Base-by-base conservation (phyloP, 2,329 filamentous ascomycete genomes). In the Trichoderma hamatum region DNA sequence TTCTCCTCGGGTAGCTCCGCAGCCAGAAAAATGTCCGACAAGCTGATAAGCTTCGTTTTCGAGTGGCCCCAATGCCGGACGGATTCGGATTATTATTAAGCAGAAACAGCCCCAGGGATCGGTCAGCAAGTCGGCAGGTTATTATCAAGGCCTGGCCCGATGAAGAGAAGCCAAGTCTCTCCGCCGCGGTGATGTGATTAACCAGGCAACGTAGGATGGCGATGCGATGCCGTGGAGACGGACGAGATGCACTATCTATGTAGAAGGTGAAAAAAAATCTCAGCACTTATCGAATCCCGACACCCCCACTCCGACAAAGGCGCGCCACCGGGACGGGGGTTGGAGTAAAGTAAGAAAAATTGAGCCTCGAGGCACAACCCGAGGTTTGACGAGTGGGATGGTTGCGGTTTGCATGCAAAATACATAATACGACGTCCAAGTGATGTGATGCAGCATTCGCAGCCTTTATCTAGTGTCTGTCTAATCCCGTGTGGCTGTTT, bases 221-320 rank as follows among this genome's bases (percentile, higher is more conserved):
- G 49, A 55, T 64, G 63, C 52, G 63, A 66, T 43, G 51, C 34
- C 51, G 63, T 26, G 63, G 52, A 28, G 51, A 46, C 34, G 36
- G 54, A 46, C 62, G n/a, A 58, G 52, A 66, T 55, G 30, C 32
- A 24, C 39, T 43, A 43, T 43, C 39, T 43, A 43, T 43, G 39
- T 43, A n/a, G 39, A 43, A 43, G 7, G 36, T 39, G n/a, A 66
- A 59, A 58, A 66, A 66, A 66, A 66, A 66, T 58, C 63, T 66
- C 51, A 51, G 43, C 43, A 66, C 26, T 32, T 56, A 21, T 67
- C 32, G 51, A 58, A 59, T 36, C n/a, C 63, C 39, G 43, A 34
- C 52, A 54, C 63, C 63, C 63, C 63, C 63, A 67, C 63, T 67
- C 63, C 54, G 63, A 32, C 36, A 58, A 58, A 54, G 52, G 63